Conservation (phyloP, 495 filamentous ascomycete genomes). For the Neurospora sp. region DNA sequence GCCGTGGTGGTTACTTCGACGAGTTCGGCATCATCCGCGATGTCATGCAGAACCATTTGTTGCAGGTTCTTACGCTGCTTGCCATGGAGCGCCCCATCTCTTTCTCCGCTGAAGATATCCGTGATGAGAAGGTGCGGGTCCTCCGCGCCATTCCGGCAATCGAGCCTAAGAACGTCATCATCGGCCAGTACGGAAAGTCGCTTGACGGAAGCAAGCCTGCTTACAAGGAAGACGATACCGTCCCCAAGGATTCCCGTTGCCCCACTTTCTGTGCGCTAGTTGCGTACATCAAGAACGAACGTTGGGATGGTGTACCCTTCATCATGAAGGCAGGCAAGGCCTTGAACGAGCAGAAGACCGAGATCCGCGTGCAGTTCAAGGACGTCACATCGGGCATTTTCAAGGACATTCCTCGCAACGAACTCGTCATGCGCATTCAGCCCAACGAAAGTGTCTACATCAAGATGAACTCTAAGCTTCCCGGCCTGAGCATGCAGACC, state of each 20-base stretch:
- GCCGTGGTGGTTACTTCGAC: conserved; percentile 97
- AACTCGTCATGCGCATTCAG: conserved; percentile 98
- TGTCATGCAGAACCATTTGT: conserved; percentile 94
- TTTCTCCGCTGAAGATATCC: conserved; percentile 96
- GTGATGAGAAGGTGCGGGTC: conserved; percentile 97
- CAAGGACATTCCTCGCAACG: conserved; percentile 98
- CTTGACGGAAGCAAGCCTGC: conserved; percentile 94
- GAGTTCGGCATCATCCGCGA: conserved; percentile 99
- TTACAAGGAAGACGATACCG: conserved; percentile 98
- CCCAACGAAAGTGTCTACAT: conserved; percentile 99
- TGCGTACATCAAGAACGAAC: conserved; percentile 97
- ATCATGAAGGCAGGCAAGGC: conserved; percentile 99
- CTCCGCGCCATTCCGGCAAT: conserved; percentile 88
- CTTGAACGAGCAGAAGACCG: conserved; percentile 99
- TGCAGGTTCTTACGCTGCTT: conserved; percentile 91
- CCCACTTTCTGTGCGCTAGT: conserved; percentile 97
- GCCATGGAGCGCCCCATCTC: conserved; percentile 98
- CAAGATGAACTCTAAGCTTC: conserved; percentile 99
- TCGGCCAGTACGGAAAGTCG: conserved; percentile 95
- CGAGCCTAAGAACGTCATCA: conserved; percentile 99
- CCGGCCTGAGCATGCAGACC: conserved; percentile 98
- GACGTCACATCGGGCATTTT: conserved; percentile 99
- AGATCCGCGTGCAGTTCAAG: conserved; percentile 98
- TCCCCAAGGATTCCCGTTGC: conserved; percentile 93
- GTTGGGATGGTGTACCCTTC: conserved; percentile 99